Evolutionary conservation across 2,329 filamentous ascomycete species (phyloP).

Genomic region (Catunica adiposa): DNA sequence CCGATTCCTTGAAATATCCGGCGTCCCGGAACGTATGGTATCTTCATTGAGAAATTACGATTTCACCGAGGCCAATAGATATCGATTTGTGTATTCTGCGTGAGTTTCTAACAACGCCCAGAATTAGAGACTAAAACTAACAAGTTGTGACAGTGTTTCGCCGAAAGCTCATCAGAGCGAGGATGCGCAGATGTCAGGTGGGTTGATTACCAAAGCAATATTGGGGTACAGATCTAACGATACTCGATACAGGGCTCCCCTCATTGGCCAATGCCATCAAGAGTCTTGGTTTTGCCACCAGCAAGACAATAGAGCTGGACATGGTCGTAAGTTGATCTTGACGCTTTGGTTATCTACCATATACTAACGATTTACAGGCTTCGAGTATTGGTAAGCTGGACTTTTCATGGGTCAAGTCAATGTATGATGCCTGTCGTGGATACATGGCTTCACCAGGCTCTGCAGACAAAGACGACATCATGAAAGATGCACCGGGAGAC

Average conservation of each 20-base stretch:
- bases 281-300: slow-evolving; percentile 42
- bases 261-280: slow-evolving; percentile 54
- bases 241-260: slow-evolving; percentile 41
- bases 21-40: slow-evolving; percentile 46
- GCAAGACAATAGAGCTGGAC: slow-evolving; percentile 47
- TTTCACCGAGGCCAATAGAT: slow-evolving; percentile 52
- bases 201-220: slow-evolving; percentile 1
- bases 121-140: too few species aligned
- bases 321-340: slow-evolving; percentile 40
- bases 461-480: slow-evolving; percentile 19
- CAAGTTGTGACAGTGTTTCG: background rate
- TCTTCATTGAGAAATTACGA: slow-evolving; percentile 62
- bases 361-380: slow-evolving; percentile 29
- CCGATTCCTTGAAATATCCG: slow-evolving; percentile 52
- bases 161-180: slow-evolving; percentile 34
- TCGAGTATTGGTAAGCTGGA: slow-evolving; percentile 71
- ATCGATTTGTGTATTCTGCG: slow-evolving; percentile 79
- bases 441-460: slow-evolving; percentile 21
- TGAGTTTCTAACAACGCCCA: slow-evolving; percentile 25
- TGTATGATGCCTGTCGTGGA: slow-evolving; percentile 42
- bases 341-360: background rate
- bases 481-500: slow-evolving; percentile 5
- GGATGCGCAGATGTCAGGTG: slow-evolving; percentile 28
- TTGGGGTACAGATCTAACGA: background rate
- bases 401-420: slow-evolving; percentile 42